Base-by-base conservation (phyloP, 495 filamentous ascomycete genomes). In the Jackrogersella multiformis region DNA sequence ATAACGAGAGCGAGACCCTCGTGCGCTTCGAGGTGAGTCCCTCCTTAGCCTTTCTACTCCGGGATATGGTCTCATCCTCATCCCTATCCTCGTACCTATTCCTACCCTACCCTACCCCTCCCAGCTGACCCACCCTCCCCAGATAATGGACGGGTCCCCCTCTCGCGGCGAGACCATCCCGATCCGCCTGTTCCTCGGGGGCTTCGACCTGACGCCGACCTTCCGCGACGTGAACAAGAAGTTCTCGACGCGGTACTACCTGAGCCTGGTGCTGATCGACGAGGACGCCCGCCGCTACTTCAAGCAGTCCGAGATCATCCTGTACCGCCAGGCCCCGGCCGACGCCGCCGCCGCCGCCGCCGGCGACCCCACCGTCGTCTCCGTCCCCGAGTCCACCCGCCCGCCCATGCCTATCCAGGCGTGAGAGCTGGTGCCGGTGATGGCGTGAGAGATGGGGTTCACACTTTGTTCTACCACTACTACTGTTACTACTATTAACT, bases 161-260 rank as follows among this genome's bases (percentile, higher is more conserved):
- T 97, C 93, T 48, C 82, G 93, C 86, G 93, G 93, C 87, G 95
- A 99, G 84, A 97, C 95, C 8, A 99, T 99, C 61, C 95, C 95
- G 24, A 99, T 99, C 76, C 86, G 95, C 70, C 84, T 99, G 23
- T 99, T 99, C 86, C 89, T 99, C 34, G 95, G 95, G 58, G 95
- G 95, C 12, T 99, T 99, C 74, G 95, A 99, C 76, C 81, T 99
- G 63, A 98, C 95, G 1, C 95, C 95, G 7, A 99, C 95, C 16
- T 99, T 99, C 87, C 91, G 96, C 38, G 96, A 99, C 78, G 95
- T 99, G 62, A 99, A 99, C 87, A 99, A 98, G 87, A 98, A 98
- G 80, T 99, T 95, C 78, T 97, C 94, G 30, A 98, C 96, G 56
- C 85, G 95, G 67, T 99, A 99, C 80, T 98, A 99, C 79, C 86